phyloP scores from a whole-genome alignment of 306 rosid species.

The Erythrophleum fordii region DNA sequence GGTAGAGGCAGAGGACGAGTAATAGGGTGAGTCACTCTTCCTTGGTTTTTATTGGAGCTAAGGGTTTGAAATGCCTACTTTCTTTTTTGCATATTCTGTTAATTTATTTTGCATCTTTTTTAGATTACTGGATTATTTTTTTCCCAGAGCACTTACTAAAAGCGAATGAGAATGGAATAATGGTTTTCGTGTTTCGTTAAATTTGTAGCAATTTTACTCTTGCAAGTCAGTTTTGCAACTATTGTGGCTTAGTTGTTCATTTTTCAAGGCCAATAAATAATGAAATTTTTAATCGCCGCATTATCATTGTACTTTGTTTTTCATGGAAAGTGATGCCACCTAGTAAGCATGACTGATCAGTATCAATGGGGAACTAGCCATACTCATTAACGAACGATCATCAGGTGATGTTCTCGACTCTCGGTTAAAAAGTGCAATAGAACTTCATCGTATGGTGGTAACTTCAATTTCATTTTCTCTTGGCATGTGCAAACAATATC shows the following conservation, averaged over 20 bases:
- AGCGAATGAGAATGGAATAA: conserved; percentile 36
- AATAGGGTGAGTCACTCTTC: conserved; percentile 36
- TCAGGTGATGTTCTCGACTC: neutral
- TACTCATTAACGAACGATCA: neutral
- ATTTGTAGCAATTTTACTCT: neutral
- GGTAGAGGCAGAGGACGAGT: conserved; percentile 64
- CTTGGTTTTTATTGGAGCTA: conserved; percentile 11
- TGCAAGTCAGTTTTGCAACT: neutral
- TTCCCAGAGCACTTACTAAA: conserved; percentile 7
- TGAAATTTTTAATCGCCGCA: too few species aligned
- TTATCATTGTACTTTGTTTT: neutral
- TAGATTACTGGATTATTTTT: conserved; percentile 27
- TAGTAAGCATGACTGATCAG: neutral
- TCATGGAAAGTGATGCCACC: neutral
- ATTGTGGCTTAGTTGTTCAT: neutral
- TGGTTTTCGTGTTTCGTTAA: conserved; percentile 16
- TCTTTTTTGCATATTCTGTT: conserved; percentile 12
- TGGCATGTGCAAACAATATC: too few species aligned
- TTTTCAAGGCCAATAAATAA: neutral
- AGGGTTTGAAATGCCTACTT: conserved; percentile 18
- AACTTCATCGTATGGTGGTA: neutral
- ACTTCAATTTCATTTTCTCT: too few species aligned
- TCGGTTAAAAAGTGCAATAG: neutral
- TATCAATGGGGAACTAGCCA: neutral
- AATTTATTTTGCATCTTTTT: conserved; percentile 33